Percentiles rank a stretch among this genome's conserved stretches.
Conservation (phyloP, 345 rosid species). For the Salix viminalis region DNA sequence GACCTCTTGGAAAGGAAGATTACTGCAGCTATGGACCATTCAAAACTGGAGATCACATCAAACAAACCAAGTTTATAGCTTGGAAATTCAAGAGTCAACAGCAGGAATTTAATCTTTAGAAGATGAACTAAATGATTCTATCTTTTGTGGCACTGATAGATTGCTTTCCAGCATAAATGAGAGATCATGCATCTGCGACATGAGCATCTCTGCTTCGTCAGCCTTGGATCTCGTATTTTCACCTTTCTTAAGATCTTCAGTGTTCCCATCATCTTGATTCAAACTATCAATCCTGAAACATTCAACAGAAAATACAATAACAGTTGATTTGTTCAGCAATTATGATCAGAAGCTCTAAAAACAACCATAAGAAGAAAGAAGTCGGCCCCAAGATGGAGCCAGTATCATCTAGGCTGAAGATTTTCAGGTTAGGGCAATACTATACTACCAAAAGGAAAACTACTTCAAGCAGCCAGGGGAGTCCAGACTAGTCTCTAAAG, state of each 20-base stretch:
- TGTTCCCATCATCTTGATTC: conserved; percentile 20
- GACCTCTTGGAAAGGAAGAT: neutral
- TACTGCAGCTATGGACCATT: neutral
- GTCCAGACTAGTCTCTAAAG: neutral
- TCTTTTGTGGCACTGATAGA: conserved; percentile 49
- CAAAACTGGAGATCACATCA: neutral
- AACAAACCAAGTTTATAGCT: neutral
- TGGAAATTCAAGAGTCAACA: neutral
- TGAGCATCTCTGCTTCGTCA: conserved; percentile 40
- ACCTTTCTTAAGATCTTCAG: conserved; percentile 23
- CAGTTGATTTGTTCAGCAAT: neutral
- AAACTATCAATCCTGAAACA: conserved; percentile 35
- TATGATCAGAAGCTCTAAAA: neutral
- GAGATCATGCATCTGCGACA: conserved; percentile 86
- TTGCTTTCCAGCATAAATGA: conserved; percentile 74
- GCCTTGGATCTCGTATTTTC: conserved; percentile 25
- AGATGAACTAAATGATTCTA: conserved; percentile 5
- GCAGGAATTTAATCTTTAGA: conserved; percentile 7
- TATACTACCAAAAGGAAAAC: neutral
- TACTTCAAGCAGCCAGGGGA: neutral
- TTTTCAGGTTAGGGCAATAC: neutral
- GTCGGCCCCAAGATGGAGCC: neutral
- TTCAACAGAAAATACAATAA: neutral
- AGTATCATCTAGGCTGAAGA: neutral
- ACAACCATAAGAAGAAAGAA: neutral